These are phyloP conservation scores for Hypoxylon lenormandii DNA, from an alignment of 495 filamentous ascomycete species.

Conservation along the genomic window DNA sequence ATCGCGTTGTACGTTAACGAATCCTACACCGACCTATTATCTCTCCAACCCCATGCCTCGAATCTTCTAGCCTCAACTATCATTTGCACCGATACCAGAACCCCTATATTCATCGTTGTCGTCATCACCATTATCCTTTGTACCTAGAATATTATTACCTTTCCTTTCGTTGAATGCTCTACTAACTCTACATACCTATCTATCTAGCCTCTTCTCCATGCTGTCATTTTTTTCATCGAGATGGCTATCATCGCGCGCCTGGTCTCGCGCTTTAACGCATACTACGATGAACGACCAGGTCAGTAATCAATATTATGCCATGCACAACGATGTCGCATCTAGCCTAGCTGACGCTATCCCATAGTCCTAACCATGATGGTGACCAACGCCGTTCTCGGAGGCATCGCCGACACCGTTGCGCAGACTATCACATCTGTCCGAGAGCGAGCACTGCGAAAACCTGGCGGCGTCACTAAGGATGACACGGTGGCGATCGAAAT, in stretches of 20 bases:
- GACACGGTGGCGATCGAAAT: constrained; percentile 89
- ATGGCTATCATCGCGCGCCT: constrained; percentile 85
- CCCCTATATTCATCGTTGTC: constrained; percentile 5
- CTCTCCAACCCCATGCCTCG: constrained; percentile 30
- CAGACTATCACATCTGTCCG: constrained; percentile 89
- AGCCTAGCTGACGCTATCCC: constrained; percentile 16
- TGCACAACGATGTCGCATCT: constrained; percentile 10
- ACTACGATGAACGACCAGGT: constrained; percentile 90
- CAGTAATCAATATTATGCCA: constrained; percentile 40
- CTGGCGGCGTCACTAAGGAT: constrained; percentile 65
- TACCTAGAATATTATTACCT: constrained; percentile 23
- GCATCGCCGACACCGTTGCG: constrained; percentile 93
- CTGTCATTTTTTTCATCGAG: constrained; percentile 85
- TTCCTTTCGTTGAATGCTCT: constrained; percentile 6
- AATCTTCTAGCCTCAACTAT: constrained; percentile 33
- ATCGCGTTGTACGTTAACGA: constrained; percentile 74
- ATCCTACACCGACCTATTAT: constrained; percentile 3
- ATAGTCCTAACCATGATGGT: constrained; percentile 97
- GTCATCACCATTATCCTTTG: constrained; percentile 14
- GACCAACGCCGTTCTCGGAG: constrained; percentile 92
- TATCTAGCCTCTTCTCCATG: constrained; percentile 83
- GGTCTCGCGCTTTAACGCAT: constrained; percentile 87
- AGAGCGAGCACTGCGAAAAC: constrained; percentile 71
- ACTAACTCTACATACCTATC: constrained; percentile 44
- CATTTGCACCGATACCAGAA: constrained; percentile 34